These are phyloP conservation scores for Leccinellum luteum DNA, from an alignment of 768 basidiomycete genomes.

Conservation along the genomic window DNA sequence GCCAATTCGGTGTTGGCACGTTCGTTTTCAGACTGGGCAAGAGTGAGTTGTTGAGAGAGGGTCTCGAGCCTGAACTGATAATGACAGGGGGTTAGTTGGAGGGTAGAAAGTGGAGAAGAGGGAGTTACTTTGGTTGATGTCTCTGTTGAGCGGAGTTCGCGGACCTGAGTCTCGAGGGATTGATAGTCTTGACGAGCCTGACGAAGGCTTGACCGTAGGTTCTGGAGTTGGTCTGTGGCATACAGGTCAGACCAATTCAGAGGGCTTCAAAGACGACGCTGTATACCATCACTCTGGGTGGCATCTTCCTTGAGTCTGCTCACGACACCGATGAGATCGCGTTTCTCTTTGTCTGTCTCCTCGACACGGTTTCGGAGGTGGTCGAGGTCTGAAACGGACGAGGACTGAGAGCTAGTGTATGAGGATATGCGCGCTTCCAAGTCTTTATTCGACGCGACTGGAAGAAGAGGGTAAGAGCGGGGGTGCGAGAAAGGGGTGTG, in stretches of 20 bases:
- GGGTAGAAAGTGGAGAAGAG: not conserved
- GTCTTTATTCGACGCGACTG: slow-evolving; percentile 44
- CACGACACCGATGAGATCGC: slow-evolving; percentile 80
- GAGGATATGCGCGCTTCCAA: slow-evolving; percentile 56
- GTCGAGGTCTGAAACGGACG: slow-evolving; percentile 62
- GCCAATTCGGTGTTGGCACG: slow-evolving; percentile 67
- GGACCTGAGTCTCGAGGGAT: slow-evolving; percentile 59
- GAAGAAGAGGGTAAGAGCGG: slow-evolving; percentile 13
- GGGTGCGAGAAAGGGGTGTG: slow-evolving; percentile 2
- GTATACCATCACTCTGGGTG: slow-evolving; percentile 69
- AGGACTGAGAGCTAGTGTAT: slow-evolving; percentile 56
- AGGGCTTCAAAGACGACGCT: not conserved
- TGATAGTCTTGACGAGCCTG: slow-evolving; percentile 75
- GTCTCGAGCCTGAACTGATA: slow-evolving; percentile 83
- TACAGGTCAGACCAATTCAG: not conserved
- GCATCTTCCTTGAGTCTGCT: slow-evolving; percentile 80
- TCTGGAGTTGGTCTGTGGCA: slow-evolving; percentile 64
- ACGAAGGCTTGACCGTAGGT: slow-evolving; percentile 64
- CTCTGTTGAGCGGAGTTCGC: slow-evolving; percentile 72
- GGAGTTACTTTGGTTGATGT: slow-evolving; percentile 69
- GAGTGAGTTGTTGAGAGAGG: slow-evolving; percentile 74
- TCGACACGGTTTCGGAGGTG: slow-evolving; percentile 59
- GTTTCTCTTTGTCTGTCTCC: slow-evolving; percentile 85
- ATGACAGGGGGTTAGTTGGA: not conserved
- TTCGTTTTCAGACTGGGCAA: slow-evolving; percentile 73